These are phyloP conservation scores for Bullera alba DNA, from an alignment of 768 basidiomycete species.

Conservation along the genomic window DNA sequence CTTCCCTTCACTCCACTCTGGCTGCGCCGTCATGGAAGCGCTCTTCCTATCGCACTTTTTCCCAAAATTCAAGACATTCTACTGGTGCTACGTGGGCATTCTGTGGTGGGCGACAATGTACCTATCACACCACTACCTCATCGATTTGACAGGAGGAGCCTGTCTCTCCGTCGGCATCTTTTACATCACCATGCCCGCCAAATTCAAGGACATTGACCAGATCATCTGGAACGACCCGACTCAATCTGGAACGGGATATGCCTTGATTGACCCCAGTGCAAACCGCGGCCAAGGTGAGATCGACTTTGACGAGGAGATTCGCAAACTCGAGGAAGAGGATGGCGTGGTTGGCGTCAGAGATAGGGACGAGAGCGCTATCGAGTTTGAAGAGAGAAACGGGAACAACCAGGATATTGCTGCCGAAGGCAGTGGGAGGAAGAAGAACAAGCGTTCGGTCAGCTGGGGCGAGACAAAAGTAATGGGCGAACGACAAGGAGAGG, in stretches of 20 bases:
- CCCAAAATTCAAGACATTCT: conserved; percentile 58
- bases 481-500: conserved; percentile 16
- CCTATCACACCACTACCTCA: conserved; percentile 95
- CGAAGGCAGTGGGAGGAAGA: conserved; percentile 13
- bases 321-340: conserved; percentile 40
- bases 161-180: conserved; percentile 82
- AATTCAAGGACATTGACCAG: conserved; percentile 58
- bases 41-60: conserved; percentile 94
- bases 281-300: background rate
- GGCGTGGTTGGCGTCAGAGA: conserved; percentile 8
- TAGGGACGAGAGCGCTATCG: conserved; percentile 1
- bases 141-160: conserved; percentile 90
- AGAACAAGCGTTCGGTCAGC: conserved; percentile 23
- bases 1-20: conserved; percentile 89
- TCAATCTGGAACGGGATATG: conserved; percentile 12
- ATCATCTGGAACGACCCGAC: conserved; percentile 21
- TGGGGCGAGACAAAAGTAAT: conserved; percentile 39
- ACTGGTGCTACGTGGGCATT: conserved; percentile 75
- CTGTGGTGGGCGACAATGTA: conserved; percentile 99
- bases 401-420: no score
- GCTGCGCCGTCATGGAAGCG: conserved; percentile 81
- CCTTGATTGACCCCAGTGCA: conserved; percentile 23
- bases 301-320: conserved; percentile 39
- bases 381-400: no score
- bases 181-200: conserved; percentile 79